Evolutionary conservation across 805 yeast genomes (phyloP).

Genomic region (Spathaspora arborariae): DNA sequence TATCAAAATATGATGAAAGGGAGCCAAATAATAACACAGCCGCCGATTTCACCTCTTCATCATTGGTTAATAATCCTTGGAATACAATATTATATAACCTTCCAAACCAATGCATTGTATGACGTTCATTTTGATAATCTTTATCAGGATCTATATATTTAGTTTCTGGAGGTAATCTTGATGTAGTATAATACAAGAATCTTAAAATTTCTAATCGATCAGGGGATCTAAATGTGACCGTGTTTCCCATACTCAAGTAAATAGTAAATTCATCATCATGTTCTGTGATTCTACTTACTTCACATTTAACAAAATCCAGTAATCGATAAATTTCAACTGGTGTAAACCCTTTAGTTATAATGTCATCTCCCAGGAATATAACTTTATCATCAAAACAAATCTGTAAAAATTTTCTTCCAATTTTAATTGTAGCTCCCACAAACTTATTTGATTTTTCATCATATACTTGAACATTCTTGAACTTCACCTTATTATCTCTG

Average conservation of each 20-base stretch:
- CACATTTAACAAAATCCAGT: slow-evolving; percentile 35
- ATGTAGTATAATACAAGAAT: slow-evolving; percentile 63
- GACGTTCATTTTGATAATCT: slow-evolving; percentile 15
- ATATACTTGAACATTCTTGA: slow-evolving; percentile 40
- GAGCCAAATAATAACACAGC: slow-evolving; percentile 63
- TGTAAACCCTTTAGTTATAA: slow-evolving; percentile 24
- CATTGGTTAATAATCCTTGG: slow-evolving; percentile 61
- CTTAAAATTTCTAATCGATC: slow-evolving; percentile 61
- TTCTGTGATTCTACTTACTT: slow-evolving; percentile 25
- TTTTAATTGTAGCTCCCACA: slow-evolving; percentile 57
- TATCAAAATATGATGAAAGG: slow-evolving; percentile 53
- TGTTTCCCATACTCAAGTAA: slow-evolving; percentile 22
- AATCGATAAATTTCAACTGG: slow-evolving; percentile 34
- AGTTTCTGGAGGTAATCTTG: slow-evolving; percentile 33
- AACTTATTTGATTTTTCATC: slow-evolving; percentile 47
- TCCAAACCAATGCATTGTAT: slow-evolving; percentile 44
- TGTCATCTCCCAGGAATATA: slow-evolving; percentile 15
- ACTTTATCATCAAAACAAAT: slow-evolving; percentile 31
- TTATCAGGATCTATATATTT: slow-evolving; percentile 26
- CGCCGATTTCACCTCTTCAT: slow-evolving; percentile 56
- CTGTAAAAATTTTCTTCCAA: slow-evolving; percentile 70
- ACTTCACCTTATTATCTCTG: slow-evolving; percentile 34
- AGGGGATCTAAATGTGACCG: slow-evolving; percentile 27
- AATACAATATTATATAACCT: slow-evolving; percentile 61
- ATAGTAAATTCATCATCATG: slow-evolving; percentile 34